phyloP scores from a whole-genome alignment of 1,284 basidiomycete species.

The Neonothopanus nambi region DNA sequence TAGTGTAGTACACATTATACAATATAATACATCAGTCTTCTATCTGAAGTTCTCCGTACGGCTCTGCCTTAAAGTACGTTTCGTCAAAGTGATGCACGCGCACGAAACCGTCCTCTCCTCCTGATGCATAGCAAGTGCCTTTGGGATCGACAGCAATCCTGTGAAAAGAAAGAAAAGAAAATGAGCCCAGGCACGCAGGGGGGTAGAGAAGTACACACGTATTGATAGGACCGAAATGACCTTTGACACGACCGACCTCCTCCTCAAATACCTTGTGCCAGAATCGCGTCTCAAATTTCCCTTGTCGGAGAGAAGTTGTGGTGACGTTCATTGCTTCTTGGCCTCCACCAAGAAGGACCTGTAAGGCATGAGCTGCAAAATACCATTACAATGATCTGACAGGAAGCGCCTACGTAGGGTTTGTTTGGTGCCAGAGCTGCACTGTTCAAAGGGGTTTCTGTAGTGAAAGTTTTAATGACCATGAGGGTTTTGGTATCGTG shows the following conservation, averaged over 20 bases:
- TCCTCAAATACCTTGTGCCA: slow-evolving; percentile 99
- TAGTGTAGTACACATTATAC: neutral
- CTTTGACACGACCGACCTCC: slow-evolving; percentile 95
- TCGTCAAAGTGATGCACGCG: slow-evolving; percentile 93
- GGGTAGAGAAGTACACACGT: slow-evolving; percentile 57
- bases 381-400: neutral
- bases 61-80: slow-evolving; percentile 85
- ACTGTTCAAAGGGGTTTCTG: slow-evolving; percentile 96
- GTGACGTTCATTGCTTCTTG: slow-evolving; percentile 99
- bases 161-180: slow-evolving; percentile 12
- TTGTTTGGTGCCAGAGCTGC: slow-evolving; percentile 83
- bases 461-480: slow-evolving; percentile 91
- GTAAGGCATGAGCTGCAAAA: too few relatives aligned
- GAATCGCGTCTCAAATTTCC: slow-evolving; percentile 98
- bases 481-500: slow-evolving; percentile 88
- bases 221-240: slow-evolving; percentile 97
- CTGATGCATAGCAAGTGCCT: slow-evolving; percentile 90
- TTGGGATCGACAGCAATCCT: slow-evolving; percentile 92
- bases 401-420: slow-evolving; percentile 87
- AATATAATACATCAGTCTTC: slow-evolving; percentile 44
- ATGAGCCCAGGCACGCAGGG: neutral
- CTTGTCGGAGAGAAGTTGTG: slow-evolving; percentile 90
- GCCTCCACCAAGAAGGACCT: slow-evolving; percentile 92
- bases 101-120: slow-evolving; percentile 96
- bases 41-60: slow-evolving; percentile 88